These are phyloP conservation scores for Dryas integrifolia DNA, from an alignment of 331 rosid genomes.

Conservation along the genomic window DNA sequence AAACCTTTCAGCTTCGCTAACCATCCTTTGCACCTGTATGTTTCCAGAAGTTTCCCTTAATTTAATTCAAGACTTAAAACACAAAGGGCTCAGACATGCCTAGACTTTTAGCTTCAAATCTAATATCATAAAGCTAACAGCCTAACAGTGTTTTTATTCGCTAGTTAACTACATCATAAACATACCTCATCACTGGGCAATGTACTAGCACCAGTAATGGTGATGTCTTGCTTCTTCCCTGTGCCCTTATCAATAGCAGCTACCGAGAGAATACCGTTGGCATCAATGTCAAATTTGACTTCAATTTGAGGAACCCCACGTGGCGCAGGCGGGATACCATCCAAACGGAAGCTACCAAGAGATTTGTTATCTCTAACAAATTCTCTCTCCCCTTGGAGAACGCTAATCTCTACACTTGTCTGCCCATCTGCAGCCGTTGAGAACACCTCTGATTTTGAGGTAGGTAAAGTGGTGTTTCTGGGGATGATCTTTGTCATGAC, in stretches of 20 bases:
- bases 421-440: conserved; percentile 42
- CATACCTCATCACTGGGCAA: conserved; percentile 39
- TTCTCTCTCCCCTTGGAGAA: conserved; percentile 42
- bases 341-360: conserved; percentile 41
- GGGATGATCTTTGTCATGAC: conserved; percentile 45
- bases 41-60: not conserved
- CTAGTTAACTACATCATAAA: not conserved
- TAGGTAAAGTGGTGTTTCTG: conserved; percentile 38
- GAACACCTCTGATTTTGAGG: conserved; percentile 41
- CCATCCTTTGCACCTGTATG: conserved; percentile 38
- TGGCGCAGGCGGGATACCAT: conserved; percentile 40
- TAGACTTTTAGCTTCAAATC: not conserved
- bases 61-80: not conserved
- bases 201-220: conserved; percentile 43
- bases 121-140: conserved; percentile 1
- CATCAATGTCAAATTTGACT: conserved; percentile 41
- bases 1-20: conserved; percentile 33
- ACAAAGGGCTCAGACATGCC: not conserved
- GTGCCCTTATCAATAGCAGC: conserved; percentile 42
- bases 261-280: conserved; percentile 36
- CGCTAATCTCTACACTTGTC: conserved; percentile 41
- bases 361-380: conserved; percentile 42
- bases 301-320: conserved; percentile 41
- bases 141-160: not conserved
- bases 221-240: conserved; percentile 37